Evolutionary conservation across 768 basidiomycete species (phyloP).

Genomic region (Suillus subalutaceus): DNA sequence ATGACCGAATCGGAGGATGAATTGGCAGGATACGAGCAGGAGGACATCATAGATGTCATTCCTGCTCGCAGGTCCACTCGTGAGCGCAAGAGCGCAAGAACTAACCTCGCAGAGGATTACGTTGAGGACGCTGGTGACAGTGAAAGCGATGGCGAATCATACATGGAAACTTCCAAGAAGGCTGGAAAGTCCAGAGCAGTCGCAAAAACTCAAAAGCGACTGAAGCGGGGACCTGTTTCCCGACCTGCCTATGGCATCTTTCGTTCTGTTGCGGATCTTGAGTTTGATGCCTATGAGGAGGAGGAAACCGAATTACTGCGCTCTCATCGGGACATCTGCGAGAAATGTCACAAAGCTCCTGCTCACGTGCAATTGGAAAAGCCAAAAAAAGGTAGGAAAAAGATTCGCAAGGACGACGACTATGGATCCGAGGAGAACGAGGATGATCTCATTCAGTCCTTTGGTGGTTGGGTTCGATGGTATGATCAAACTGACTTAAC

Average conservation of each 20-base stretch:
- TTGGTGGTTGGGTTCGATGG: conserved; percentile 90
- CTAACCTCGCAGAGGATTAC: conserved; percentile 34
- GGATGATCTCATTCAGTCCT: conserved; percentile 45
- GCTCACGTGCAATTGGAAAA: conserved; percentile 54
- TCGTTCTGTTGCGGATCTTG: conserved; percentile 44
- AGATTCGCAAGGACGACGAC: conserved; percentile 48
- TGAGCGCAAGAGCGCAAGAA: conserved; percentile 40
- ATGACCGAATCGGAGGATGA: conserved; percentile 42
- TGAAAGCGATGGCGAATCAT: conserved; percentile 37
- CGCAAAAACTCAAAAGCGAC: conserved; percentile 26
- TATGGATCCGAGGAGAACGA: conserved; percentile 56
- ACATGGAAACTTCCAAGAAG: conserved; percentile 33
- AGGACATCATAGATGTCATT: conserved; percentile 23
- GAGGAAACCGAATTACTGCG: conserved; percentile 57
- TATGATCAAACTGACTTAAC: conserved; percentile 35
- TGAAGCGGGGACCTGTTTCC: conserved; percentile 36
- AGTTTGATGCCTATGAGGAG: conserved; percentile 49
- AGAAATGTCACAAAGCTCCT: conserved; percentile 68
- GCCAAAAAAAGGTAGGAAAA: conserved; percentile 42
- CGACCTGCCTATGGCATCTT: conserved; percentile 55
- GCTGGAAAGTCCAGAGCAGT: conserved; percentile 11
- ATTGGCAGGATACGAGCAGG: conserved; percentile 41
- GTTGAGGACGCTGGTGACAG: conserved; percentile 25
- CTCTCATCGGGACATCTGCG: conserved; percentile 67
- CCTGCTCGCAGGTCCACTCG: conserved; percentile 54